Evolutionary conservation across 2,329 filamentous ascomycete species (phyloP).

Genomic region (Xylaria sp.): DNA sequence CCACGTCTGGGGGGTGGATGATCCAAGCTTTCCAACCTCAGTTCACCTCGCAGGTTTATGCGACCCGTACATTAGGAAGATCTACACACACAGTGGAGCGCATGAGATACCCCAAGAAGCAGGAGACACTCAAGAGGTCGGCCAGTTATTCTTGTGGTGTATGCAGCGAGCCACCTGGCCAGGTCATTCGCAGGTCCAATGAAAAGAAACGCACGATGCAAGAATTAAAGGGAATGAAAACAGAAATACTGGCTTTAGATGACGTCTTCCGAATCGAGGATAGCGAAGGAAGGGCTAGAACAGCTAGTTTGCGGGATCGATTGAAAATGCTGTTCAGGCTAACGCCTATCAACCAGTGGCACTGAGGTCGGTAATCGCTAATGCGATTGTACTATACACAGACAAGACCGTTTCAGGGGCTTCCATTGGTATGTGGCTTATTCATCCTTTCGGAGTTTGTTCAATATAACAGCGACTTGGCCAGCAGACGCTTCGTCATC

Average conservation of each 20-base stretch:
- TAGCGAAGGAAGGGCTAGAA: slow-evolving; percentile 6
- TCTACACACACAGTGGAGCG: slow-evolving; percentile 39
- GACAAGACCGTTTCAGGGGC: neutral
- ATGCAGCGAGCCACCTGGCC: slow-evolving; percentile 45
- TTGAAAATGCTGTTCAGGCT: neutral
- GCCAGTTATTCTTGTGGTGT: slow-evolving; percentile 43
- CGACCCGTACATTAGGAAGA: slow-evolving; percentile 48
- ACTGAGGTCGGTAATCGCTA: neutral
- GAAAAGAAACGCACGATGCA: slow-evolving; percentile 4
- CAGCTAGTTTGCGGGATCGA: neutral
- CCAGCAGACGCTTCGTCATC: neutral
- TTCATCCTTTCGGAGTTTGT: neutral
- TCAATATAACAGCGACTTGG: neutral
- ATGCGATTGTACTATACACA: neutral
- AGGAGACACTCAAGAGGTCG: slow-evolving; percentile 39
- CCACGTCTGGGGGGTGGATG: slow-evolving; percentile 45
- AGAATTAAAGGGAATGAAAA: neutral
- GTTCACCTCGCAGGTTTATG: slow-evolving; percentile 48
- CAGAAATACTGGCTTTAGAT: neutral
- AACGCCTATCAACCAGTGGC: neutral
- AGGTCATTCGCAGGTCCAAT: slow-evolving; percentile 38
- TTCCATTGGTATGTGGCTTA: neutral
- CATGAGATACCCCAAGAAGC: slow-evolving; percentile 39
- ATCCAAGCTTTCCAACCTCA: slow-evolving; percentile 44
- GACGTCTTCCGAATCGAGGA: slow-evolving; percentile 15